Base-by-base conservation (phyloP, 2,329 filamentous ascomycete species). In the Claviceps fusiformis region DNA sequence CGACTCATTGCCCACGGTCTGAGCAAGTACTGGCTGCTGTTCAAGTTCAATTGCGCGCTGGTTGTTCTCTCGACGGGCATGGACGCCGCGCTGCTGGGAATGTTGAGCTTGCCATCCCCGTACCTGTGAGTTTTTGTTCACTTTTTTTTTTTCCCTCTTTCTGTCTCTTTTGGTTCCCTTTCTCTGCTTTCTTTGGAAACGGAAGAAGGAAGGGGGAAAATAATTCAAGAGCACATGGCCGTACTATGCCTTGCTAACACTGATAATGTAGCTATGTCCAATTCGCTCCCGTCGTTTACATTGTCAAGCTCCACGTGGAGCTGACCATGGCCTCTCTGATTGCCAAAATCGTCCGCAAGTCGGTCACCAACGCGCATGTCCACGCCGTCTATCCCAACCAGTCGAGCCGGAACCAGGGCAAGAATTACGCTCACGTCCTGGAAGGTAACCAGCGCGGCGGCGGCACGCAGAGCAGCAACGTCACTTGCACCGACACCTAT, bases 231-330 rank as follows among this genome's bases (percentile, higher is more conserved):
- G 24, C 24, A 24, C 24, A 24, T 24, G 24, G 24, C 24, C 24
- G 24, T 24, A 2, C 24, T 24, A 24, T 24, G 24, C 35, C 24
- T 17, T 9, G 27, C 45, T 47, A 13, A 33, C 47, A 35, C 19
- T 1, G 0, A 24, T 24, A 10, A 35, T 10, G 5, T 29, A 64
- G 66, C 56, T 67, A 64, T 57, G 71, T 76, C 39, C 75, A 77
- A 59, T 76, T 79, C 58, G 73, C 76, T 37, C 75, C 75, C 0
- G 67, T 78, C 3, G 75, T 74, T 2, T 79, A 78, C 58, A 70
- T 76, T 31, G 69, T 77, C 53, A 79, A 79, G 57, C 70, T 79
- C 17, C 72, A 78, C 58, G 78, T 79, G 58, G 76, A 79, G 59
- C 70, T 79, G 61, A 70, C 71, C 24, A 78, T 79, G 75, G 75